Evolutionary conservation across 345 rosid genomes (phyloP), one percentile per base, ranked within the genome.

Genomic region (Citrus cavaleriei): DNA sequence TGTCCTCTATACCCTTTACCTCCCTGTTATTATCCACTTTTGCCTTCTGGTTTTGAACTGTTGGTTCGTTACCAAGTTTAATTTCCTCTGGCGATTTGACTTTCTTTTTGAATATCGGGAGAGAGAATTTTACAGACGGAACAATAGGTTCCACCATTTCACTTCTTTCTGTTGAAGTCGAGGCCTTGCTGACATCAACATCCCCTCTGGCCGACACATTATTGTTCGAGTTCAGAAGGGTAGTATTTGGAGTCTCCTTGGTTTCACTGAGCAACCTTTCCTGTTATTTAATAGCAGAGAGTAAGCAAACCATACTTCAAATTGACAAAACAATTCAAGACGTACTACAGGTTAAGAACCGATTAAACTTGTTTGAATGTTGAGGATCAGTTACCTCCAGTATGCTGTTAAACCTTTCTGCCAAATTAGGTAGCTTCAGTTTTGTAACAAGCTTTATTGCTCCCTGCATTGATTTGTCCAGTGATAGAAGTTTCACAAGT

Each of bases 351-450:
- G 42, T 67, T 7, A 40, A 77, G n/a, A 79, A 66, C 4, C 16
- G 1, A 12, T 54, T 21, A 46, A 51, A 5, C 55, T 54, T 61
- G 34, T 63, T 46, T 28, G 51, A 32, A 7, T 58, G 49, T 57
- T 28, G 32, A 78, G 3, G 18, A 55, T 54, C 34, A 61, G 78
- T 79, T 73, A 91, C 98, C 93, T 96, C 99, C 74, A 93, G 85
- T 79, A 96, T 90, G 81, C 74, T 81, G 83, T 94, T 86, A 87
- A 96, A 94, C 34, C 92, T 88, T 77, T 93, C 98, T 2, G 97
- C 99, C 80, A 96, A 84, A 85, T 87, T 90, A 9, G 98, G 99
- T 79, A 94, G 97, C 90, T 94, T 94, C 83, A 96, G 86, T 76
- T 91, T 89, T 54, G 97, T 93, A 24, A 90, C 98, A 38, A 96